Base-by-base conservation (phyloP, 163 green algal genomes). In the Chloromonas sp. region DNA sequence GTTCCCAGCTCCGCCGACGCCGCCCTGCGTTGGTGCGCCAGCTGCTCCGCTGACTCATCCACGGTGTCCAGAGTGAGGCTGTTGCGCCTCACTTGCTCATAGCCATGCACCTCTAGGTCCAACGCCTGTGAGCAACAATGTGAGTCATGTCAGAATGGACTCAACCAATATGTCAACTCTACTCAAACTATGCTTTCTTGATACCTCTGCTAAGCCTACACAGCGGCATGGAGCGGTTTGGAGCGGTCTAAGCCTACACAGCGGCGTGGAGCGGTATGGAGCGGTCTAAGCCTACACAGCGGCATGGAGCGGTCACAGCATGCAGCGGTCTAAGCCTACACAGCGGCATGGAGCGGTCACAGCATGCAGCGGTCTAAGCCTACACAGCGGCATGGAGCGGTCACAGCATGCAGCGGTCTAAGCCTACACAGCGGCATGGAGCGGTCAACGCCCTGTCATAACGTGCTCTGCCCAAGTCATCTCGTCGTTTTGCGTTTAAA, bases 31-130 rank as follows among this genome's bases (percentile, higher is more conserved):
- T 74, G 66, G 66, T 74, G 66, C 66, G 66, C 5, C 66, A 5
- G 11, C 5, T 74, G 66, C 66, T 74, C 66, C 5, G 66, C 66
- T 11, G 66, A 74, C 66, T 74, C 66, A 74, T 74, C 66, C 66
- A 74, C 66, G 5, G 66, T 74, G 66, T 11, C 66, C 66, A 74
- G 66, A 11, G 66, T 11, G 66, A 11, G 5, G 66, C 5, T 15
- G 5, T 15, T 74, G 66, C 66, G 66, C 66, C 66, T 5, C 66
- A 74, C 66, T 11, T 74, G 57, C 14, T 90, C 87, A 5, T 71
- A 60, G 66, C 83, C 82, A 70, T 88, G 85, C 78, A 90, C 83
- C 70, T 84, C 60, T 79, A 92, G 85, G 81, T 81, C 83, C 13
- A 89, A 60, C 3, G 83, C 60, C 77, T 90, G 71, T 2, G 13